A percentile compares a stretch with the other conserved stretches of the same genome.
Conservation (phyloP, 768 basidiomycete species). For the Suillus tomentosus region DNA sequence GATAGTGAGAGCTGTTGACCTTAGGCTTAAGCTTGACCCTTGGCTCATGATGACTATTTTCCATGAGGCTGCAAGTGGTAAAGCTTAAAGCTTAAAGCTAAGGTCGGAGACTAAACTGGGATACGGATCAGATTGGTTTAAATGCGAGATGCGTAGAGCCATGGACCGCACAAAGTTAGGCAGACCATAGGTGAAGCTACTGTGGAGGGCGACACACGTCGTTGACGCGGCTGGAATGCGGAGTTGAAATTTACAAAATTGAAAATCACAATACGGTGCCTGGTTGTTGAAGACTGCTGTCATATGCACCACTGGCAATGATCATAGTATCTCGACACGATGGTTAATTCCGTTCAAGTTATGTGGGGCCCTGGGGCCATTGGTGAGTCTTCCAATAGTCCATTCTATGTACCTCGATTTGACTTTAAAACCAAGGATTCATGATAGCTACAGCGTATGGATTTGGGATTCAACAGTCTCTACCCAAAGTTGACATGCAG, state of each 20-base stretch:
- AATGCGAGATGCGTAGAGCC: too few species aligned
- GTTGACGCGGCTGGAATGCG: not conserved
- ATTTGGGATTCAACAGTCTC: not conserved
- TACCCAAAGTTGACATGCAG: not conserved
- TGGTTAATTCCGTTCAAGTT: slow-evolving; percentile 7
- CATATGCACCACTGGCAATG: not conserved
- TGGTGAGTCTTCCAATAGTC: slow-evolving; percentile 14
- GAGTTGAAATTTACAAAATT: not conserved
- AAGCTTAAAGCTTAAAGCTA: too few species aligned
- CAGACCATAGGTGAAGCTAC: too few species aligned
- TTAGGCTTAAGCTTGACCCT: too few species aligned
- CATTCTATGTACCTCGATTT: not conserved
- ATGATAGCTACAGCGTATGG: slow-evolving; percentile 18
- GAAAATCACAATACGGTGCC: too few species aligned
- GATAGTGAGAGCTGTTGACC: not conserved
- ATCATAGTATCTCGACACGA: slow-evolving; percentile 6
- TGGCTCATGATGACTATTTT: not conserved
- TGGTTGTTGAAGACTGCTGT: not conserved
- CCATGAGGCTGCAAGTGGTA: not conserved
- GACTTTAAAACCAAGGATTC: slow-evolving; percentile 14
- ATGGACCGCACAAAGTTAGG: not conserved
- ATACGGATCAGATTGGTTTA: too few species aligned
- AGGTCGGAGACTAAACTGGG: not conserved
- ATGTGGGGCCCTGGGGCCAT: slow-evolving; percentile 21
- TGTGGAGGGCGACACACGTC: too few species aligned